Conservation (phyloP, 371 early-diverging fungal genomes). For the Apophysomyces trapeziformis region DNA sequence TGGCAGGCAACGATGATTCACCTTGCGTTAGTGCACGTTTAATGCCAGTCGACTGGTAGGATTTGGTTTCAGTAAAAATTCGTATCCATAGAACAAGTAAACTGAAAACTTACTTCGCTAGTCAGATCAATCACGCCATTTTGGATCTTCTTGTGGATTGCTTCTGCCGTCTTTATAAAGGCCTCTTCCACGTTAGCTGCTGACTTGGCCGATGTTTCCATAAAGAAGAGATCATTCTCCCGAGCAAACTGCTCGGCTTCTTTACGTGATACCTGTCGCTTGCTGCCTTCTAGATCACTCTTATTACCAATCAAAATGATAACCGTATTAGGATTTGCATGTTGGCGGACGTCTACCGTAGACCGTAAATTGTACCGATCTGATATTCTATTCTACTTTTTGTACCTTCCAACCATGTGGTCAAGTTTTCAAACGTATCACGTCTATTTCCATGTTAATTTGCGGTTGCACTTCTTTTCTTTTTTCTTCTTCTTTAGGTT, state of each 20-base stretch:
- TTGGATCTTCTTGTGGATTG: constrained; percentile 49
- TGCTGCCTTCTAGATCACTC: constrained; percentile 80
- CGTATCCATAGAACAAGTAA: neutral
- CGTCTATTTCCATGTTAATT: constrained; percentile 48
- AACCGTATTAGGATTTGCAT: constrained; percentile 90
- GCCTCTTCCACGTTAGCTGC: constrained; percentile 89
- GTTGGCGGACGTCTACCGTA: constrained; percentile 72
- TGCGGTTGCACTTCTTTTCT: too few species aligned
- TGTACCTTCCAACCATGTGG: constrained; percentile 90
- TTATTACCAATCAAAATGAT: constrained; percentile 96
- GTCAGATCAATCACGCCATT: constrained; percentile 49
- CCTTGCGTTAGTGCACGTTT: constrained; percentile 51
- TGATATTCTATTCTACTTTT: neutral
- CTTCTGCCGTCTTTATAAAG: constrained; percentile 48
- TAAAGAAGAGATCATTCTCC: constrained; percentile 83
- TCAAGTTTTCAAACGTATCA: constrained; percentile 90
- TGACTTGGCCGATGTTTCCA: constrained; percentile 95
- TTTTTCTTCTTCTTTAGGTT: neutral
- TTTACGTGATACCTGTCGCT: constrained; percentile 83
- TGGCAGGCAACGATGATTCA: constrained; percentile 51
- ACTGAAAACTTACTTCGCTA: constrained; percentile 37
- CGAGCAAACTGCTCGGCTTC: constrained; percentile 90
- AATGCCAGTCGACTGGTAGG: constrained; percentile 45
- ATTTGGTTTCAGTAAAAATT: neutral
- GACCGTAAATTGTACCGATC: neutral